phyloP scores from a whole-genome alignment of 805 yeast species.

The Starmerella bombi region DNA sequence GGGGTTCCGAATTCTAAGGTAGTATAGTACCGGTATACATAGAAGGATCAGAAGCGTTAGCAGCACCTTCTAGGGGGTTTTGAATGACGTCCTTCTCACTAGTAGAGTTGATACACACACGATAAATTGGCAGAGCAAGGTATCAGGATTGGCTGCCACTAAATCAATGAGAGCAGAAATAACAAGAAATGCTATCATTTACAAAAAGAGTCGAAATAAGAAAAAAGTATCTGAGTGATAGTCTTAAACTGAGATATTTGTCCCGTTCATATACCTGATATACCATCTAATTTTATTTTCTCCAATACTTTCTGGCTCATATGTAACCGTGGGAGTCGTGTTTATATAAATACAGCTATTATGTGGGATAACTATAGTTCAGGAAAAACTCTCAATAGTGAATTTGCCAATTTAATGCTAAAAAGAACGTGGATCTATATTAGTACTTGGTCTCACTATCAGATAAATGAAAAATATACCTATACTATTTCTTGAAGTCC shows the following conservation, averaged over 20 bases:
- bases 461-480: too few species aligned
- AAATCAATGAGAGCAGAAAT: not conserved
- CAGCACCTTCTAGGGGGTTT: not conserved
- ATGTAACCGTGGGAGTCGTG: not conserved
- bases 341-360: not conserved
- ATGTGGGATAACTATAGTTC: too few species aligned
- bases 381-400: too few species aligned
- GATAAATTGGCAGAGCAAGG: conserved; percentile 3
- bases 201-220: not conserved
- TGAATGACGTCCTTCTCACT: not conserved
- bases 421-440: too few species aligned
- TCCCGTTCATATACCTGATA: too few species aligned
- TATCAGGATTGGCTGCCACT: conserved; percentile 3
- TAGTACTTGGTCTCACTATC: too few species aligned
- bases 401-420: too few species aligned
- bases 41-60: not conserved
- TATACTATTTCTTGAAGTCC: too few species aligned
- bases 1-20: not conserved
- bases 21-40: not conserved
- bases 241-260: too few species aligned
- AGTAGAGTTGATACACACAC: not conserved
- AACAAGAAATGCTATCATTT: not conserved
- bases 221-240: not conserved
- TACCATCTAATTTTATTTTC: too few species aligned
- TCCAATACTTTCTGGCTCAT: not conserved